Conservation (phyloP, 225 moss, liverwort and hornwort species). For the Straminergon stramineum region DNA sequence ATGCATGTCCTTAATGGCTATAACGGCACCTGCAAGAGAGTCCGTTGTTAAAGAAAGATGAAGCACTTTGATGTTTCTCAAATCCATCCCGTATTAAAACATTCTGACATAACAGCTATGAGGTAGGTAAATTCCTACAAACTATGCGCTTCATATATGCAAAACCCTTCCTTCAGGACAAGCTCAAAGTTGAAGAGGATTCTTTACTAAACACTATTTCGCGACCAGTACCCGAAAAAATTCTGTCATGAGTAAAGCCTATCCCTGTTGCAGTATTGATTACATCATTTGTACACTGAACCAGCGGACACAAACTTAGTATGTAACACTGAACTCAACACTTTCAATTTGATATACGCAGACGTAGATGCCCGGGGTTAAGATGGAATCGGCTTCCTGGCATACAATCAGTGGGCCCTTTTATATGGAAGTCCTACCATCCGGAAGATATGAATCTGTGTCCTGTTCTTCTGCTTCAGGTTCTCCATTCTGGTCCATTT, state of each 20-base stretch:
- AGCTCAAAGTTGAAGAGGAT: background rate
- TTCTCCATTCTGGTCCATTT: constrained; percentile 19
- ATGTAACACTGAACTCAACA: background rate
- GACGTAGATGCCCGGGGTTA: background rate
- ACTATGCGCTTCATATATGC: background rate
- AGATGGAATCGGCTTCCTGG: background rate
- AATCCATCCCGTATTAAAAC: background rate
- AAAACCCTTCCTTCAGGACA: background rate
- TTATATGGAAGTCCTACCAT: constrained; percentile 18
- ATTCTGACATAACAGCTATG: background rate
- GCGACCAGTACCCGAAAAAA: background rate
- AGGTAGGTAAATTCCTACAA: background rate
- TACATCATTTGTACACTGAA: background rate
- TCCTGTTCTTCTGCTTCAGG: constrained; percentile 10
- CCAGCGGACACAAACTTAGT: background rate
- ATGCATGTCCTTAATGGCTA: constrained; percentile 85
- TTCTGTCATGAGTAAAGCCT: background rate
- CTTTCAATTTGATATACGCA: background rate
- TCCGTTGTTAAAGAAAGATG: background rate
- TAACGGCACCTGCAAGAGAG: constrained; percentile 56
- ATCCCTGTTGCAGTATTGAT: background rate
- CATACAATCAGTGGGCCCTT: background rate
- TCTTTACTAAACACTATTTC: background rate
- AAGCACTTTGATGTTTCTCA: background rate
- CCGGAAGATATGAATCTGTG: constrained; percentile 38